Evolutionary conservation across 306 rosid genomes (phyloP).

Genomic region (Dalbergia cochinchinensis): DNA sequence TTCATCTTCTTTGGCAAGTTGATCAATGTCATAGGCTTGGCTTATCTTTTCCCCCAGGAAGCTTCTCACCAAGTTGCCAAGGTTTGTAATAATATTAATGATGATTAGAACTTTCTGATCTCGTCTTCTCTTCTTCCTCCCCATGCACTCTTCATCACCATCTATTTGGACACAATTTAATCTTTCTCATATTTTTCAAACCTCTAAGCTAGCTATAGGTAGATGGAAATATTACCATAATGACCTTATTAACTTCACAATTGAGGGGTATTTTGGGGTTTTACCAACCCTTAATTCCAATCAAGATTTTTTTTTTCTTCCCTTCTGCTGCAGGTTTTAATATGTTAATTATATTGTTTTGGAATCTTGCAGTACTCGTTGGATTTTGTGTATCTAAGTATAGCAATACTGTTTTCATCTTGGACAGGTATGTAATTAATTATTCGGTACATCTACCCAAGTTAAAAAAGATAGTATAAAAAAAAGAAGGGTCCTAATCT

Average conservation of each 20-base stretch:
- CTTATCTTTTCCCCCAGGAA: constrained; percentile 86
- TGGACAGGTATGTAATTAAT: constrained; percentile 77
- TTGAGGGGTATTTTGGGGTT: constrained; percentile 17
- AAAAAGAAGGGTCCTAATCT: not conserved
- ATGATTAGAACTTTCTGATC: not conserved
- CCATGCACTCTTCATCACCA: not conserved
- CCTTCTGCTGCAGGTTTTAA: not conserved
- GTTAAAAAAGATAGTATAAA: no score
- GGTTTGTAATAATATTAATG: constrained; percentile 49
- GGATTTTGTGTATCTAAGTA: constrained; percentile 91
- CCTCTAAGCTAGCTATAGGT: not conserved
- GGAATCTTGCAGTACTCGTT: constrained; percentile 78
- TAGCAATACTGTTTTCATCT: constrained; percentile 88
- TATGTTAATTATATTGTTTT: not conserved
- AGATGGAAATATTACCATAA: not conserved
- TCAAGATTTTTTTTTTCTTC: not conserved
- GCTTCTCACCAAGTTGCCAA: constrained; percentile 95
- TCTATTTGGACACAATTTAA: not conserved
- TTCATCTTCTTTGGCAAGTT: constrained; percentile 90
- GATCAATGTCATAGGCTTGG: constrained; percentile 88
- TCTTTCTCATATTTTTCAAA: not conserved
- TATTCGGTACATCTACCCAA: not conserved
- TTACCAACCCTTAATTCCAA: not conserved
- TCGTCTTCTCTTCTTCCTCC: constrained; percentile 5
- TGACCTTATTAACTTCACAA: not conserved